Base-by-base conservation (phyloP, 257 asterid species). In the Plantago elongata region DNA sequence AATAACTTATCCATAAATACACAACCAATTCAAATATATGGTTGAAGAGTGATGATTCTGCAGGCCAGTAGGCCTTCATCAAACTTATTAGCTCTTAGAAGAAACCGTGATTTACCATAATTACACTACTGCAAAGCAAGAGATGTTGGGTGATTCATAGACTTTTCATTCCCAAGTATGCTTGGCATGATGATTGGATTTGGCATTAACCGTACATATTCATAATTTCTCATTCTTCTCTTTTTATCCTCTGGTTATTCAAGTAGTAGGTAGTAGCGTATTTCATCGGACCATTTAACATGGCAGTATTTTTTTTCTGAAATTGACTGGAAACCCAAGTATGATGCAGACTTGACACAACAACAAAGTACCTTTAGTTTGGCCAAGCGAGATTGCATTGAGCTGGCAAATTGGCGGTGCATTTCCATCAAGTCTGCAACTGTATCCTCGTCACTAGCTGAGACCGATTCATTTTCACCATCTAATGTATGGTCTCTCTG, bases 331-430 rank as follows among this genome's bases (percentile, higher is more conserved):
- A 18, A 56, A 34, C 5, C 5, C 40, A 34, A 62, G 70, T 34
- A 59, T 67, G 42, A 73, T 64, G 55, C 54, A 17, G 57, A 54
- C 44, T 62, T 15, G 34, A 55, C 17, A 60, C 30, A 38, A 48
- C 18, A 70, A 51, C 47, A 55, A 71, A 54, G 50, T 79, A 89
- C 99, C 96, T 93, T 93, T 63, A 93, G 77, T 81, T 93, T 93
- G 58, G 84, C 78, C 66, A 93, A 71, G 60, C 97, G 97, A 69
- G 97, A 73, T 61, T 76, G 89, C 97, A 93, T 87, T 71, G 92
- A 85, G 70, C 94, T 82, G 57, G 85, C 72, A 73, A 93, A 93
- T 62, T 81, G 92, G 63, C 74, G 81, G 37, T 93, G 99, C 70
- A 71, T 77, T 68, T 89, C 88, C 82, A 93, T 78, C 80, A 89